Evolutionary conservation across 202 grass and related monocot genomes (phyloP).

Genomic region (Elaeis oleifera): DNA sequence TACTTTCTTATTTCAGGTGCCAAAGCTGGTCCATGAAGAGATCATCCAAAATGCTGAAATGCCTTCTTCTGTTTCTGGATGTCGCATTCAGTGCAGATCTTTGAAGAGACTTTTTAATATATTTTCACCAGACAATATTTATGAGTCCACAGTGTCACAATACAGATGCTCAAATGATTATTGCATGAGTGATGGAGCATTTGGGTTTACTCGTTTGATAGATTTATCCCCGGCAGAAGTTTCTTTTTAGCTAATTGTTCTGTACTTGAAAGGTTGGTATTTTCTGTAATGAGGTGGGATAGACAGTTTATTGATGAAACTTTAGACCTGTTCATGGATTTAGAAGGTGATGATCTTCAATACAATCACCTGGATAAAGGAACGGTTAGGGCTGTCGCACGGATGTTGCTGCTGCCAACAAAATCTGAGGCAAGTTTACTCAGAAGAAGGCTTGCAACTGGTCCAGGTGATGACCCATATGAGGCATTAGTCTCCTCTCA

Average conservation of each 20-base stretch:
- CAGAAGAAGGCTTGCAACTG: conserved; percentile 46
- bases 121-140: conserved; percentile 65
- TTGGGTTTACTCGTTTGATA: conserved; percentile 72
- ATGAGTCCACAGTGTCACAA: conserved; percentile 47
- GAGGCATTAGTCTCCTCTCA: conserved; percentile 71
- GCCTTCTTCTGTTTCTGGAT: conserved; percentile 29
- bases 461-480: conserved; percentile 41
- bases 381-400: conserved; percentile 58
- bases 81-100: conserved; percentile 42
- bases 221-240: conserved; percentile 73
- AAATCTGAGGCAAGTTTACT: conserved; percentile 62
- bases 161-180: conserved; percentile 32
- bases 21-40: conserved; percentile 74
- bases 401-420: conserved; percentile 69
- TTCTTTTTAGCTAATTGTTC: conserved; percentile 66
- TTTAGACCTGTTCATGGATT: conserved; percentile 59
- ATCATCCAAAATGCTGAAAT: conserved; percentile 42
- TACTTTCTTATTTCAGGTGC: conserved; percentile 54
- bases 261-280: conserved; percentile 56
- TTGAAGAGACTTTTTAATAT: conserved; percentile 79
- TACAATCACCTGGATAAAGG: conserved; percentile 35
- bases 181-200: conserved; percentile 41
- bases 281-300: conserved; percentile 40
- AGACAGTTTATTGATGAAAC: conserved; percentile 51
- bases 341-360: conserved; percentile 48